These are phyloP conservation scores for Saccharomycopsis hybrid DNA, from an alignment of 1,139 yeast genomes.

Conservation along the genomic window DNA sequence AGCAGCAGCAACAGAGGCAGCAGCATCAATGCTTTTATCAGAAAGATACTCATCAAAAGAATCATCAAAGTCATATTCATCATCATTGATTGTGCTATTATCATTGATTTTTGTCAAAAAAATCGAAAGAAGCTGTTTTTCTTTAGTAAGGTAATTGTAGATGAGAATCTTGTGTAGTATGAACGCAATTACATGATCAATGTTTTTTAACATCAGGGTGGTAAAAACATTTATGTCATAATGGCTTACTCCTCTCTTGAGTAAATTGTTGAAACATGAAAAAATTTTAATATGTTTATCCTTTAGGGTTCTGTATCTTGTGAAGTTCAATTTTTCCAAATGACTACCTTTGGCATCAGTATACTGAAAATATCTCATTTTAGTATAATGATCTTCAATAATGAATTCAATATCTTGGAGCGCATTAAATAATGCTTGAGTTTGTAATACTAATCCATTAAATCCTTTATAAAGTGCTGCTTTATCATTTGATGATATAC, in stretches of 20 bases:
- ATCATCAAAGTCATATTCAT: too few relatives aligned
- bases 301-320: slow-evolving; percentile 6
- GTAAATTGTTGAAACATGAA: slow-evolving; percentile 1
- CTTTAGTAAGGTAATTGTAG: slow-evolving; percentile 14
- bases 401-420: slow-evolving; percentile 5
- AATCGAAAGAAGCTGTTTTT: slow-evolving; percentile 5
- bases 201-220: not conserved
- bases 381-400: slow-evolving; percentile 2
- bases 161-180: slow-evolving; percentile 13
- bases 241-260: not conserved
- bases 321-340: slow-evolving; percentile 11
- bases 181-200: slow-evolving; percentile 11
- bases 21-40: not conserved
- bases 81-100: not conserved
- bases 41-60: not conserved
- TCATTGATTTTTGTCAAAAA: slow-evolving; percentile 8
- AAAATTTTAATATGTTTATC: slow-evolving; percentile 10
- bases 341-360: not conserved
- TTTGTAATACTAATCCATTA: not conserved
- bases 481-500: not conserved
- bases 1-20: not conserved
- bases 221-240: slow-evolving; percentile 6
- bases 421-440: slow-evolving; percentile 6
- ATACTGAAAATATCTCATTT: not conserved
- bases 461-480: not conserved